These are phyloP conservation scores for Rachicladosporium sp. DNA, from an alignment of 2,329 filamentous ascomycete genomes.

Conservation along the genomic window DNA sequence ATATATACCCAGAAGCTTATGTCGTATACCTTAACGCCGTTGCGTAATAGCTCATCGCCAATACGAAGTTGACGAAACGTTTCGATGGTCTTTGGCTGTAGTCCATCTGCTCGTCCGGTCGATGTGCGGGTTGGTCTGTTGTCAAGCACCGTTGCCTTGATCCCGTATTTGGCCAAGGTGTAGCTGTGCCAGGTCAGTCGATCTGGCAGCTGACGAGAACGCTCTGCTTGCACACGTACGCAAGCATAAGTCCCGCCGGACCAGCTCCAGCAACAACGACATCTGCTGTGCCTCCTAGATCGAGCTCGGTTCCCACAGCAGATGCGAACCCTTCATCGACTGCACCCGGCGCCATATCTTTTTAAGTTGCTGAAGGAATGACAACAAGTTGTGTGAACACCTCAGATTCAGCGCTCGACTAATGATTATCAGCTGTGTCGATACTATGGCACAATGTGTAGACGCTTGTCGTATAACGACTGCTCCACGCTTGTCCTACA, in stretches of 20 bases:
- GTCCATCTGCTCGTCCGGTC: slow-evolving; percentile 57
- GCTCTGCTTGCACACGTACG: slow-evolving; percentile 17
- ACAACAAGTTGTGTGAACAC: too few species aligned
- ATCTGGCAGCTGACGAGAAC: not conserved
- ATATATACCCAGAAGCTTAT: slow-evolving; percentile 57
- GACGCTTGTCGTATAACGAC: too few species aligned
- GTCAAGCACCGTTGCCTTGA: slow-evolving; percentile 54
- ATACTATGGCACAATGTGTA: too few species aligned
- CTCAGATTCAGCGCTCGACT: too few species aligned
- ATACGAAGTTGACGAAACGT: slow-evolving; percentile 61
- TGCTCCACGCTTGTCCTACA: too few species aligned
- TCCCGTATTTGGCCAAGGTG: slow-evolving; percentile 52
- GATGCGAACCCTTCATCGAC: slow-evolving; percentile 1
- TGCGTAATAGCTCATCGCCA: slow-evolving; percentile 54
- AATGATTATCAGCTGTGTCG: too few species aligned
- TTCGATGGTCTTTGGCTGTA: slow-evolving; percentile 69
- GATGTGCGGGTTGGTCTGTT: slow-evolving; percentile 56
- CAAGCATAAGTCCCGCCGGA: slow-evolving; percentile 31
- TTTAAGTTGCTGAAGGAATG: too few species aligned
- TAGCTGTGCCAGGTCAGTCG: slow-evolving; percentile 24
- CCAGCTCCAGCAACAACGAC: slow-evolving; percentile 29
- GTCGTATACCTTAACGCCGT: slow-evolving; percentile 59
- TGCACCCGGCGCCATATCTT: slow-evolving; percentile 1
- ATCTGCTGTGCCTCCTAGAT: slow-evolving; percentile 4
- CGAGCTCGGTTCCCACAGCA: slow-evolving; percentile 1